phyloP scores from a whole-genome alignment of 2,329 filamentous ascomycete genomes.

The Emergomyces africanus region DNA sequence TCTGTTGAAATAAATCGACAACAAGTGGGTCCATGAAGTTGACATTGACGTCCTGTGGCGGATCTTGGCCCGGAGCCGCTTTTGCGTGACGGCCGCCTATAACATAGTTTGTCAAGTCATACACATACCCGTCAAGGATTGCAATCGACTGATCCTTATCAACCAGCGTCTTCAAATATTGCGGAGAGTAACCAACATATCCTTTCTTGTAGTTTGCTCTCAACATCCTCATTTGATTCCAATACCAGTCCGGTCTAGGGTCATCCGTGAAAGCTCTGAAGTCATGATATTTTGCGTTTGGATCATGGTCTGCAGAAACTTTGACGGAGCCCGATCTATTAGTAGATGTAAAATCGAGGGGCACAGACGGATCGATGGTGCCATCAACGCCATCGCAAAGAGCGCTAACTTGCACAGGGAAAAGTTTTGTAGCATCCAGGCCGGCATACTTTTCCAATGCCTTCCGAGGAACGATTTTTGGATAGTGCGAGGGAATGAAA shows the following conservation, averaged over 20 bases:
- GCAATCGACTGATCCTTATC: conserved; percentile 56
- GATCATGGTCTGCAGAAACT: conserved; percentile 53
- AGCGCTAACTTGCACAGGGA: conserved; percentile 88
- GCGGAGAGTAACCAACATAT: conserved; percentile 65
- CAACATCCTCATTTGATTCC: conserved; percentile 69
- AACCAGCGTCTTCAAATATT: conserved; percentile 62
- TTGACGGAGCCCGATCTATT: conserved; percentile 60
- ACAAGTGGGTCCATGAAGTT: conserved; percentile 74
- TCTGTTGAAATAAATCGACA: conserved; percentile 61
- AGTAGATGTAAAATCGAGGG: conserved; percentile 65
- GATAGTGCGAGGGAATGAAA: conserved; percentile 70
- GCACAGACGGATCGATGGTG: conserved; percentile 55
- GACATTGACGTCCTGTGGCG: conserved; percentile 40
- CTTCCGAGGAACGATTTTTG: conserved; percentile 48
- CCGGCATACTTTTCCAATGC: conserved; percentile 71
- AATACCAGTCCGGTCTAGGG: conserved; percentile 81
- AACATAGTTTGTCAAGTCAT: conserved; percentile 79
- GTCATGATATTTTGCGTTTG: conserved; percentile 76
- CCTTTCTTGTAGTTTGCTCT: conserved; percentile 74
- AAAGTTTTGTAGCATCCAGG: conserved; percentile 71
- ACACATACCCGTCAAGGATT: conserved; percentile 66
- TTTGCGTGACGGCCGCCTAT: conserved; percentile 57
- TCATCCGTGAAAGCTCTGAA: conserved; percentile 79
- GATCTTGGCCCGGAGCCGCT: conserved; percentile 41
- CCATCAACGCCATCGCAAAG: conserved; percentile 70